These are phyloP conservation scores for Clonostachys sp. DNA, from an alignment of 2,329 filamentous ascomycete genomes.

Conservation along the genomic window DNA sequence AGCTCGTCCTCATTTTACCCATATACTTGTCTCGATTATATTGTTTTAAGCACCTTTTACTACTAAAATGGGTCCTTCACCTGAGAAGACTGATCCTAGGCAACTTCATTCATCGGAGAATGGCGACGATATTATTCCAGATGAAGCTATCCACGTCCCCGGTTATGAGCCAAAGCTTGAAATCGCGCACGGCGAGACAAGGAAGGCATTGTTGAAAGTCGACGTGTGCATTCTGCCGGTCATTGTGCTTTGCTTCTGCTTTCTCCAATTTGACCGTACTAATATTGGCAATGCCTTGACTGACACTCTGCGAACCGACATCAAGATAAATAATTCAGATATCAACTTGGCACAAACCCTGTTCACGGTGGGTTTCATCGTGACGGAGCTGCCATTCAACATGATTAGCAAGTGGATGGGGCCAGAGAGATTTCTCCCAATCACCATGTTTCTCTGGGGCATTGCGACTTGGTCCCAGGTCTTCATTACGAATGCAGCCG, in stretches of 20 bases:
- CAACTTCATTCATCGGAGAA: not conserved
- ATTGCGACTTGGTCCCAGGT: constrained; percentile 18
- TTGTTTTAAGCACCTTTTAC: too few species aligned
- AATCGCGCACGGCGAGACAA: constrained; percentile 3
- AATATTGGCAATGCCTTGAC: constrained; percentile 47
- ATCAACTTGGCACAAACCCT: constrained; percentile 49
- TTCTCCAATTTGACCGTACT: constrained; percentile 23
- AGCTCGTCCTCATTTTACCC: too few species aligned
- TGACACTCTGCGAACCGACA: constrained; percentile 41
- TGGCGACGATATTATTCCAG: constrained; percentile 3
- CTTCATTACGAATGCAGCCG: constrained; percentile 14
- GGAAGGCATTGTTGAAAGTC: constrained; percentile 12
- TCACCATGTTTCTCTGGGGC: constrained; percentile 22
- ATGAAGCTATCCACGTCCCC: constrained; percentile 11
- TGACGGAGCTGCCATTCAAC: constrained; percentile 29
- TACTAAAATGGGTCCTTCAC: too few species aligned
- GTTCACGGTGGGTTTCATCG: constrained; percentile 41
- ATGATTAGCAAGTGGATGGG: constrained; percentile 17
- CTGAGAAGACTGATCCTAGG: not conserved
- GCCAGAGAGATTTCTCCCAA: constrained; percentile 16
- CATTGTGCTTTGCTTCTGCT: constrained; percentile 21
- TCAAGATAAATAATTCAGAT: constrained; percentile 41
- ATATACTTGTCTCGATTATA: too few species aligned
- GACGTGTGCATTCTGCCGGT: constrained; percentile 19
- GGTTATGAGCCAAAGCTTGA: constrained; percentile 14